These are phyloP conservation scores for Miscanthus sacchariflorus DNA, from an alignment of 202 grass and related monocot genomes.

Conservation along the genomic window DNA sequence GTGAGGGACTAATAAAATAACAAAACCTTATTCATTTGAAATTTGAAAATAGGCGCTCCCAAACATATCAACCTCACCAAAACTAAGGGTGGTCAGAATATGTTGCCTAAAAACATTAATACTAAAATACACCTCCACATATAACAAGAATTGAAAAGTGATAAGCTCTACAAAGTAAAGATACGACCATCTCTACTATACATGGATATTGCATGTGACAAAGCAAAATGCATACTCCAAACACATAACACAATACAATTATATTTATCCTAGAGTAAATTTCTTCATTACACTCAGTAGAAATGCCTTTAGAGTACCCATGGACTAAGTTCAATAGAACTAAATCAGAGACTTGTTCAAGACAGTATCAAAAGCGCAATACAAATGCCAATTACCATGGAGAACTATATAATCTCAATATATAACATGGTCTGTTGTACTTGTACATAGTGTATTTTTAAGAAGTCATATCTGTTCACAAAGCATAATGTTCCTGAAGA, in stretches of 20 bases:
- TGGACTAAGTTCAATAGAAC: background rate
- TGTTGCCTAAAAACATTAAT: background rate
- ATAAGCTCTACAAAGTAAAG: background rate
- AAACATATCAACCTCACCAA: background rate
- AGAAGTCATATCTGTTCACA: background rate
- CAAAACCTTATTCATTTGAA: background rate
- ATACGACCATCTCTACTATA: background rate
- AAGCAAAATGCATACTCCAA: background rate
- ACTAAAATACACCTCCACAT: background rate
- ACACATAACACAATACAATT: background rate
- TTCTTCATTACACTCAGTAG: too few species aligned
- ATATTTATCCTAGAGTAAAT: background rate
- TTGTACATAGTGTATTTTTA: background rate
- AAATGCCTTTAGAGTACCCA: background rate
- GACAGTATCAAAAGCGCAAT: background rate
- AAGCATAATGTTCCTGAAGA: background rate
- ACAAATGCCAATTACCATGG: background rate
- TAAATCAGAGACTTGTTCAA: background rate
- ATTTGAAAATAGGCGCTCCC: background rate
- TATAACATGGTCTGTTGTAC: background rate
- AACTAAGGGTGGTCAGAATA: background rate
- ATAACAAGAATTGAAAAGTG: conserved; percentile 6
- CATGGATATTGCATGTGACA: background rate
- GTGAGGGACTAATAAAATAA: background rate
- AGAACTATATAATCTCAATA: background rate